Conservation (phyloP, 1,284 basidiomycete species). For the Trametes polyzona region DNA sequence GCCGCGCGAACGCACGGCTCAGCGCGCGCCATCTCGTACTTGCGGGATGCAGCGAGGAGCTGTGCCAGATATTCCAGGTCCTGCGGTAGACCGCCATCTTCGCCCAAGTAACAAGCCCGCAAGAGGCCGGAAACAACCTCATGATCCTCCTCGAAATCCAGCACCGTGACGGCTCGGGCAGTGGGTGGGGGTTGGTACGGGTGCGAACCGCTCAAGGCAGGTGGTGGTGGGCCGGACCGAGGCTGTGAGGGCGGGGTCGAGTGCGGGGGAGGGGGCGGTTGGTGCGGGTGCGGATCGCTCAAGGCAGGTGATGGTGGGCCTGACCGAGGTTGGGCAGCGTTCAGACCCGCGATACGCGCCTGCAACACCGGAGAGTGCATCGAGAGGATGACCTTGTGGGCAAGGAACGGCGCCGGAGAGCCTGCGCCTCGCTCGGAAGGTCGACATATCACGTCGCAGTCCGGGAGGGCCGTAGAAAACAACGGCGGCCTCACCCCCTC, state of each 20-base stretch:
- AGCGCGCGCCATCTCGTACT: constrained; percentile 21
- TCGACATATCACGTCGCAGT: background rate
- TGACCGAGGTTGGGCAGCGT: background rate
- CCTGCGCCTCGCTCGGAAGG: background rate
- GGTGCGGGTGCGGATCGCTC: too few relatives aligned
- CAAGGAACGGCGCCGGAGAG: background rate
- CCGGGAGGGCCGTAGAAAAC: background rate
- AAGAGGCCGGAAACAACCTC: constrained; percentile 5
- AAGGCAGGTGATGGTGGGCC: too few relatives aligned
- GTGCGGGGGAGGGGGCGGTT: too few relatives aligned
- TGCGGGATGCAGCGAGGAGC: constrained; percentile 8
- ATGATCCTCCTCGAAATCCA: constrained; percentile 7
- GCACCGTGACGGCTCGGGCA: constrained; percentile 19
- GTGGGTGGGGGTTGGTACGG: background rate
- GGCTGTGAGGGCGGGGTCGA: too few relatives aligned
- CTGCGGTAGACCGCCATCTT: background rate
- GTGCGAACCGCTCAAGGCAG: too few relatives aligned
- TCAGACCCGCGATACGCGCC: background rate
- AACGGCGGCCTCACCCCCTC: background rate
- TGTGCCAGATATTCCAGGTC: background rate
- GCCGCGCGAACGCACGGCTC: background rate
- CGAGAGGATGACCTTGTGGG: background rate
- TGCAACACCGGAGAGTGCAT: background rate
- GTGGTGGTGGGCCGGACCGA: too few relatives aligned
- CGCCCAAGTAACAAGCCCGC: background rate